Evolutionary conservation across 2,329 filamentous ascomycete genomes (phyloP), one percentile per base, ranked within the genome.

Genomic region (Microdochium trichocladiopsis): DNA sequence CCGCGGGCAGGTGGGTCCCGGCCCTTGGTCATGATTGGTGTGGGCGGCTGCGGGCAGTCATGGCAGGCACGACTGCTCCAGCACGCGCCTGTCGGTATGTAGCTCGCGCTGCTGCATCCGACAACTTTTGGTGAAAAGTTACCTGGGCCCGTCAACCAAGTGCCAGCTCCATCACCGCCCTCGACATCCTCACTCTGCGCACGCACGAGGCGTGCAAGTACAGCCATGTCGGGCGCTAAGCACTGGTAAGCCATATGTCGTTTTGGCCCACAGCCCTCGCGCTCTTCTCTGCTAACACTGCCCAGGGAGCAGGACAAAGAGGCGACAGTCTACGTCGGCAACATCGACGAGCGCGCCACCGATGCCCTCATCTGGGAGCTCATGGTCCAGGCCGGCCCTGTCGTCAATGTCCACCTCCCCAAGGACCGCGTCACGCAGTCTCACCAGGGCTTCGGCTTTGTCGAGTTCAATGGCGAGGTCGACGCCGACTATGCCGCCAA

Each of bases 381-480:
- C 63, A 97, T 97, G 91, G 85, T 96, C 52, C 94, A 99, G 75
- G 91, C 92, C 68, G 94, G 94, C 52, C 92, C 93, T 61, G 95
- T 99, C 63, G 90, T 95, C 66, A 97, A 97, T 72, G 93, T 99
- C 57, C 94, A 99, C 73, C 85, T 99, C 66, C 94, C 94, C 52
- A 96, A 96, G 77, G 94, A 99, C 71, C 90, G 94, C 69, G 94
- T 99, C 61, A 96, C 94, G 48, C 91, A 96, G 66, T 87, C 86
- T 53, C 94, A 99, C 70, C 94, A 97, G 72, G 94, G 94, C 61
- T 99, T 96, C 77, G 94, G 94, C 63, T 99, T 99, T 72, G 94
- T 99, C 71, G 94, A 99, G 72, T 99, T 96, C 71, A 93, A 91
- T 66, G 92, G 88, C 60, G 91, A 96, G 67, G 86, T 91, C 64